phyloP scores from a whole-genome alignment of 345 rosid genomes.

The Arabidopsis arenosa region DNA sequence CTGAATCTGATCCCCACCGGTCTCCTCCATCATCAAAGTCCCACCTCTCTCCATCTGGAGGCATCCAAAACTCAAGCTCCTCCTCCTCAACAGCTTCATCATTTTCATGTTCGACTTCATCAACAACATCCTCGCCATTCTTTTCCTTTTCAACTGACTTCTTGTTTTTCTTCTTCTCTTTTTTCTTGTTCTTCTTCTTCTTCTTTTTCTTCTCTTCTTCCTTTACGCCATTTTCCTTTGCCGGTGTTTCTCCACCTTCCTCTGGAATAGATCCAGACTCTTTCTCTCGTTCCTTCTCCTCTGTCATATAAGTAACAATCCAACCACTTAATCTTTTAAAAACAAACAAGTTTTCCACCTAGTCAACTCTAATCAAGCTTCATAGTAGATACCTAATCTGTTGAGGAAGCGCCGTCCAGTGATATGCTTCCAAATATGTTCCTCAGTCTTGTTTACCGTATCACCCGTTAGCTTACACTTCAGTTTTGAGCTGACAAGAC shows the following conservation, averaged over 20 bases:
- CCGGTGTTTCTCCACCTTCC: constrained; percentile 33
- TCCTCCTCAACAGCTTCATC: constrained; percentile 53
- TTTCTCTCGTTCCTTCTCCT: constrained; percentile 70
- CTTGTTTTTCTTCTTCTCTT: constrained; percentile 45
- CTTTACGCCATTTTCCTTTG: constrained; percentile 39
- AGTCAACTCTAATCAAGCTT: not conserved
- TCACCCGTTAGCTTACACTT: constrained; percentile 90
- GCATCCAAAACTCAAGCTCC: constrained; percentile 87
- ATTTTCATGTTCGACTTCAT: constrained; percentile 34
- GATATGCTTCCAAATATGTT: constrained; percentile 96
- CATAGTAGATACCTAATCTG: constrained; percentile 66
- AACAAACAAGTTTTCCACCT: not conserved
- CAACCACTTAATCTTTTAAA: not conserved
- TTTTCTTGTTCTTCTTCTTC: constrained; percentile 50
- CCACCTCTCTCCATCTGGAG: constrained; percentile 77
- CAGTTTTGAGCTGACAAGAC: constrained; percentile 66
- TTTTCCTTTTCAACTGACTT: constrained; percentile 18
- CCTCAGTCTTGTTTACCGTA: constrained; percentile 87
- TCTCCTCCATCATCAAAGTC: constrained; percentile 48
- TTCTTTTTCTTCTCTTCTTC: constrained; percentile 43
- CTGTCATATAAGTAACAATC: constrained; percentile 47
- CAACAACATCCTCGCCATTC: constrained; percentile 23
- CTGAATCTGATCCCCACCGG: constrained; percentile 72
- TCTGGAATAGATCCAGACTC: constrained; percentile 41
- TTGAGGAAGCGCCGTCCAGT: constrained; percentile 85